Base-by-base conservation (phyloP, 192 early-diverging fungal species). In the Coemansia sp. region DNA sequence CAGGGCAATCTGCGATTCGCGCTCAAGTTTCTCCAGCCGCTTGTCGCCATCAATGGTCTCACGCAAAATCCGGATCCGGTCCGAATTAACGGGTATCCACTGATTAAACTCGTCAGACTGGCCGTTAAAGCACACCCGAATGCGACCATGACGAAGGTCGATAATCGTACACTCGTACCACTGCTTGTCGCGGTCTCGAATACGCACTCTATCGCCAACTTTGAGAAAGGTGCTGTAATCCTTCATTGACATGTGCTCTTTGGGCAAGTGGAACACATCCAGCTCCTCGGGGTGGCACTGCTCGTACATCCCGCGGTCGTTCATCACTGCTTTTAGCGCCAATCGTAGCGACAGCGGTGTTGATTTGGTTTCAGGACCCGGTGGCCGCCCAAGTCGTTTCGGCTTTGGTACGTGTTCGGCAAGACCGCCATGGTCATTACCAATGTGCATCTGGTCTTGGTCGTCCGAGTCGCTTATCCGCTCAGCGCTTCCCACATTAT, bases 91-190 rank as follows among this genome's bases (percentile, higher is more conserved):
- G 0, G 71, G 65, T 5, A 84, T 57, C 74, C 74, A 74, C 25
- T 84, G 73, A 59, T 77, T 71, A 47, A 57, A 68, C 66, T 71
- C 71, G 47, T 66, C 63, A 12, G 78, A 52, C 20, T 56, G 61
- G 11, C 74, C 71, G 55, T 62, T 72, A 42, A 69, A 78, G 50
- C 68, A 67, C 44, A 84, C 57, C 14, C 71, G 70, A 52, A 84
- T 72, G 26, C 61, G 66, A 46, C 74, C 74, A 23, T 77, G 68
- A 56, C 77, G 72, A 53, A 74, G 40, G 36, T 73, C 64, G 15
- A 78, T 67, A 46, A 81, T 77, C 10, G 68, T 74, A 64, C 74
- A 73, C 40, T 71, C 62, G 66, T 71, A 64, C 82, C 82, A 84
- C 63, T 75, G 68, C 68, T 68, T 77, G 68, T 69, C 71, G 17